Percentiles rank a stretch among this genome's conserved stretches.
phyloP scores from a whole-genome alignment of 345 rosid genomes.

The Eucalyptus tenuipes region DNA sequence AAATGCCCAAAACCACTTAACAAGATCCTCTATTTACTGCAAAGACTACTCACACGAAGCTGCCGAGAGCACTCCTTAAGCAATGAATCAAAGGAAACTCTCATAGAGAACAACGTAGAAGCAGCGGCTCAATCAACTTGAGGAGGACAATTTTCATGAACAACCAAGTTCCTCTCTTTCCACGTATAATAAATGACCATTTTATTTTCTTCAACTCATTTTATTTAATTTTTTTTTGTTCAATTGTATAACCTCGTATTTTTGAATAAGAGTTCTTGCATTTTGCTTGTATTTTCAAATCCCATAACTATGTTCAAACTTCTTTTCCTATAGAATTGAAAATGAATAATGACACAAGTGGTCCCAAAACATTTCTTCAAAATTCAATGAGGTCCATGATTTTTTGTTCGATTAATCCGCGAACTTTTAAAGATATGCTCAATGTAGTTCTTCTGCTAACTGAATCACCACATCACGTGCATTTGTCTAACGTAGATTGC shows the following conservation, averaged over 20 bases:
- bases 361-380: not conserved
- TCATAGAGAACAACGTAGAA: not conserved
- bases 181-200: not conserved
- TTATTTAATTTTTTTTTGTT: not conserved
- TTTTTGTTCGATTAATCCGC: not conserved
- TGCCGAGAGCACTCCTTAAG: not conserved
- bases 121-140: not conserved
- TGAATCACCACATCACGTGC: not conserved
- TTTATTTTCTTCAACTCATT: not conserved
- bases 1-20: no score
- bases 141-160: not conserved
- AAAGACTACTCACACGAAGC: not conserved
- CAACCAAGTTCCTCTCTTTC: not conserved
- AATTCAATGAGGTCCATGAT: not conserved
- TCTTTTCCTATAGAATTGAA: not conserved
- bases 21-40: not conserved
- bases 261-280: accelerated
- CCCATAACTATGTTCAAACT: not conserved
- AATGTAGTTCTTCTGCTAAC: not conserved
- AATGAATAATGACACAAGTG: not conserved
- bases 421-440: accelerated
- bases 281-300: not conserved
- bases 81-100: not conserved
- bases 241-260: not conserved
- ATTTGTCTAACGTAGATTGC: no score